phyloP scores from a whole-genome alignment of 768 basidiomycete species.

The Pleurotus tuoliensis region DNA sequence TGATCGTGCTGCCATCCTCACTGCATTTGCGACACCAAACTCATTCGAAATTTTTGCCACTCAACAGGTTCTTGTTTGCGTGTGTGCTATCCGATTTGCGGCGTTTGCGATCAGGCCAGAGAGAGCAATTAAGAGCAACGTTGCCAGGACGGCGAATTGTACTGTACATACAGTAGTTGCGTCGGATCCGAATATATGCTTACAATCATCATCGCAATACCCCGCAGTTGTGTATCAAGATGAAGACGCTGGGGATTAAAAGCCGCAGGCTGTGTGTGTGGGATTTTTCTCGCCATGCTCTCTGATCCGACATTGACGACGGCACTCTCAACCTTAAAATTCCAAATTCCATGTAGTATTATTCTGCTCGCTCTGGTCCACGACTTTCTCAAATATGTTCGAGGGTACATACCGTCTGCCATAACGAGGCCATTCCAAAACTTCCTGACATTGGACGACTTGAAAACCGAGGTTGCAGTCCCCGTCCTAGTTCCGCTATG shows the following conservation, averaged over 20 bases:
- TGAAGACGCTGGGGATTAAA: no score
- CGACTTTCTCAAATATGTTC: slow-evolving; percentile 23
- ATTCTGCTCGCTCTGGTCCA: slow-evolving; percentile 25
- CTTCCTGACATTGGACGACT: slow-evolving; percentile 47
- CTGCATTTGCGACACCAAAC: not conserved
- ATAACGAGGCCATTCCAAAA: slow-evolving; percentile 42
- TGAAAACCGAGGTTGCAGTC: slow-evolving; percentile 20
- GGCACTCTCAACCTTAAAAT: not conserved
- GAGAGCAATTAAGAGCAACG: no score
- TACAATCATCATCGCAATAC: no score
- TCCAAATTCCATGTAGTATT: slow-evolving; percentile 14
- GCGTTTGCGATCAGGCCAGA: no score
- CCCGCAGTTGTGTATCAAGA: no score
- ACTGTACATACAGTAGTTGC: no score
- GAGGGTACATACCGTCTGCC: slow-evolving; percentile 15
- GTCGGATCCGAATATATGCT: no score
- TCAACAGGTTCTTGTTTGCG: no score
- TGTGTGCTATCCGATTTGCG: no score
- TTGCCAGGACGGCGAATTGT: no score
- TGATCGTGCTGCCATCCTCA: slow-evolving; percentile 23
- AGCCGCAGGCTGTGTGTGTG: not conserved
- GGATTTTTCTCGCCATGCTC: slow-evolving; percentile 3
- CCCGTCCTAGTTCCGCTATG: slow-evolving; percentile 14
- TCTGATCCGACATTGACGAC: not conserved
- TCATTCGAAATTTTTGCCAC: no score